These are phyloP conservation scores for Mycotypha africana DNA, from an alignment of 371 early-diverging fungal species.

Conservation along the genomic window DNA sequence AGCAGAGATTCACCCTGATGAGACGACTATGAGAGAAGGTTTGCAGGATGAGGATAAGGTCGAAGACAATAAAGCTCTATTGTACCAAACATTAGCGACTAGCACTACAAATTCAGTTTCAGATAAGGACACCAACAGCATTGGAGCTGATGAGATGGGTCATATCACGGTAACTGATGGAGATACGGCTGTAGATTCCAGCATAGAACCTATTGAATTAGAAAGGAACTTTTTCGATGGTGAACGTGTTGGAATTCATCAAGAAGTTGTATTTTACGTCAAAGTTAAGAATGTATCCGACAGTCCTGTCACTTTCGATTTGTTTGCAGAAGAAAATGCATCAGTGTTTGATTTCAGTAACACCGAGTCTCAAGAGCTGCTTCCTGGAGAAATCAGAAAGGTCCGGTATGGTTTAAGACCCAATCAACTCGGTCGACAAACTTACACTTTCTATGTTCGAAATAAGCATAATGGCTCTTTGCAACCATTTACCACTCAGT, in stretches of 20 bases:
- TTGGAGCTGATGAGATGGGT: neutral
- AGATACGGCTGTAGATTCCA: neutral
- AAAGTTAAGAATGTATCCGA: slow-evolving; percentile 48
- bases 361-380: slow-evolving; percentile 18
- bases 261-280: slow-evolving; percentile 51
- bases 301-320: slow-evolving; percentile 30
- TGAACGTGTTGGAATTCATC: slow-evolving; percentile 54
- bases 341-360: slow-evolving; percentile 31
- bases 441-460: slow-evolving; percentile 41
- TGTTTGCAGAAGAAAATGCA: slow-evolving; percentile 13
- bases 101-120: neutral
- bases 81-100: neutral
- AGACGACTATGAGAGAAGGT: slow-evolving; percentile 28
- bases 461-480: slow-evolving; percentile 27
- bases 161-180: neutral
- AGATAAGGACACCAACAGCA: neutral
- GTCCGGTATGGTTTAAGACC: slow-evolving; percentile 59
- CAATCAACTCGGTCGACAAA: slow-evolving; percentile 46
- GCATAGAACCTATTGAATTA: slow-evolving; percentile 27
- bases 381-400: slow-evolving; percentile 52
- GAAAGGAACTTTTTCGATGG: slow-evolving; percentile 53
- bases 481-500: slow-evolving; percentile 51
- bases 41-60: slow-evolving; percentile 19
- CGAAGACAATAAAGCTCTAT: no score
- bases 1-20: slow-evolving; percentile 43